Conservation (phyloP, 495 filamentous ascomycete genomes). For the Delitschia confertaspora region DNA sequence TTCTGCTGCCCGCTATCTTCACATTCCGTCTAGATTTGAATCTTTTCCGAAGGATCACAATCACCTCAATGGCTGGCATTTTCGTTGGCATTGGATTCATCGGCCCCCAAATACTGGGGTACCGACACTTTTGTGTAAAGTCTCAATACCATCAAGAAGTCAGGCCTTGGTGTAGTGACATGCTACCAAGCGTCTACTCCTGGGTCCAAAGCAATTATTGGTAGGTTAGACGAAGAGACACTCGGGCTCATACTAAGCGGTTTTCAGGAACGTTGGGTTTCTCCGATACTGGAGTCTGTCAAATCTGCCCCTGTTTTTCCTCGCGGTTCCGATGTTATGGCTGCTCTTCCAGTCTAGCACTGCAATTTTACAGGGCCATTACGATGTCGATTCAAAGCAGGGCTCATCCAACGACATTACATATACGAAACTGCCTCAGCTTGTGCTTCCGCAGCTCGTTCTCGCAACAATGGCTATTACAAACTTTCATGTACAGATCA, state of each 20-base stretch:
- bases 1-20: conserved; percentile 30
- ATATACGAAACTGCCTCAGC: conserved; percentile 37
- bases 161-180: conserved; percentile 65
- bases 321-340: conserved; percentile 70
- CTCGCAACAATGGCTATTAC: conserved; percentile 63
- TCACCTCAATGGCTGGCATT: conserved; percentile 55
- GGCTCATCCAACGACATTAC: neutral
- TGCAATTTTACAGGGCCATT: conserved; percentile 37
- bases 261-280: conserved; percentile 71
- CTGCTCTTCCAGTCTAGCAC: conserved; percentile 54
- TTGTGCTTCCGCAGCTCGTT: conserved; percentile 65
- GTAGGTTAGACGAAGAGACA: conserved; percentile 52
- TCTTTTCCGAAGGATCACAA: conserved; percentile 40
- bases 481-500: conserved; percentile 85
- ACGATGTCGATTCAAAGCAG: neutral
- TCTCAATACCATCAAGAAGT: conserved; percentile 22
- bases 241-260: conserved; percentile 3
- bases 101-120: conserved; percentile 69
- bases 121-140: conserved; percentile 55
- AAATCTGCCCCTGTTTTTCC: conserved; percentile 79
- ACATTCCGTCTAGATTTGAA: conserved; percentile 9
- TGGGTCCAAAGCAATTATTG: conserved; percentile 89
- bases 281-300: conserved; percentile 82
- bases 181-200: conserved; percentile 74
- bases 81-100: conserved; percentile 56